A percentile compares a stretch with the other conserved stretches of the same genome.
phyloP scores from a whole-genome alignment of 176 grass and related monocot species.

The Cymbopogon citratus region DNA sequence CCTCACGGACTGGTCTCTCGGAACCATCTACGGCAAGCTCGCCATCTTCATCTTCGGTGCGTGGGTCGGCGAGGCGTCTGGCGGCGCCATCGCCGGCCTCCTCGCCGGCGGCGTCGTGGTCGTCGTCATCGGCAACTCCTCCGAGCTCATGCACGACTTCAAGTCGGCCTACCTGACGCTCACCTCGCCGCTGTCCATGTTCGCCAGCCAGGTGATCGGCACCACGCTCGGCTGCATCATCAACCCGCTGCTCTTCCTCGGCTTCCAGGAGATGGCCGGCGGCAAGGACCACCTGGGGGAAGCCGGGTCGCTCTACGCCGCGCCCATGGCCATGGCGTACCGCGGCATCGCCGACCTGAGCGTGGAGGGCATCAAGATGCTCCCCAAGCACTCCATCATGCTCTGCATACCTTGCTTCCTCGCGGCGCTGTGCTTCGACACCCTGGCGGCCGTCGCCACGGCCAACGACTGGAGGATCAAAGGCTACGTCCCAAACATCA shows the following conservation, averaged over 20 bases:
- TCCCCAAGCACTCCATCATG: conserved; percentile 20
- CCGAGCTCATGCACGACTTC: conserved; percentile 54
- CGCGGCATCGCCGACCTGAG: conserved; percentile 30
- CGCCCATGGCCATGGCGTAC: conserved; percentile 46
- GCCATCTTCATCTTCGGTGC: conserved; percentile 77
- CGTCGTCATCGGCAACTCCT: conserved; percentile 31
- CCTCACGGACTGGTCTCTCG: conserved; percentile 39
- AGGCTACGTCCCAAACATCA: conserved; percentile 20
- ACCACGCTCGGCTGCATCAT: conserved; percentile 50
- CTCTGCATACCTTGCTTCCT: conserved; percentile 15
- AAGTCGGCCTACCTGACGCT: conserved; percentile 40
- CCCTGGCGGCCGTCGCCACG: neutral
- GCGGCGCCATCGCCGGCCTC: conserved; percentile 35
- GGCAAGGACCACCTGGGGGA: conserved; percentile 2
- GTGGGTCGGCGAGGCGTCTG: conserved; percentile 38
- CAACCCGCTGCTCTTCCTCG: conserved; percentile 36
- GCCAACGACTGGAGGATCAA: conserved; percentile 9
- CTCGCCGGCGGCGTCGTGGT: conserved; percentile 20
- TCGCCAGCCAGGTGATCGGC: conserved; percentile 33
- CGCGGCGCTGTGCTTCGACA: neutral
- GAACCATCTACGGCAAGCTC: conserved; percentile 65
- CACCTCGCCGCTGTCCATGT: conserved; percentile 42
- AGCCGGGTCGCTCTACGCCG: neutral
- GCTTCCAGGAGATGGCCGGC: conserved; percentile 26
- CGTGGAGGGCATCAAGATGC: conserved; percentile 15